Conservation (phyloP, 495 filamentous ascomycete genomes). For the Neurospora discreta region DNA sequence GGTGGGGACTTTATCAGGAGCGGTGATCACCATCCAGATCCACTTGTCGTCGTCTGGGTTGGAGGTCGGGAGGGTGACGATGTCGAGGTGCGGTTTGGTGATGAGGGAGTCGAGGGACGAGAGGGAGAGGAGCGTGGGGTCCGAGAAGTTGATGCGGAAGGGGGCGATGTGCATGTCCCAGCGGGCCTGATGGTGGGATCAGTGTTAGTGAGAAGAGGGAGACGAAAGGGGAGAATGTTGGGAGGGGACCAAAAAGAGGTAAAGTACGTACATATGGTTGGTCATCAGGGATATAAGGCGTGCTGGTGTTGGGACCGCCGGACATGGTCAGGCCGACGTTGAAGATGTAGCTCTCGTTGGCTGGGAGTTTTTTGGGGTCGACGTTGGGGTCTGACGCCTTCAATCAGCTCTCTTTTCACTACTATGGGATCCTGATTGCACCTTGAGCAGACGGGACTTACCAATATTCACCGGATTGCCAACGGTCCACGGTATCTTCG, state of each 20-base stretch:
- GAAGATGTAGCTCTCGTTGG: slow-evolving; percentile 5
- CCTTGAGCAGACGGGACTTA: background rate
- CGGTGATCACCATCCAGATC: slow-evolving; percentile 10
- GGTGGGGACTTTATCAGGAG: background rate
- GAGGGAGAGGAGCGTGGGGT: slow-evolving; percentile 19
- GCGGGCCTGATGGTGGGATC: background rate
- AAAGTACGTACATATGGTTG: background rate
- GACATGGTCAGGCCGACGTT: slow-evolving; percentile 4
- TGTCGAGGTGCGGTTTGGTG: background rate
- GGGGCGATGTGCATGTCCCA: slow-evolving; percentile 5
- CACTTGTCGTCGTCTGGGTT: background rate
- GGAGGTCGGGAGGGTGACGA: background rate
- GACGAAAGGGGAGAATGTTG: too few species aligned
- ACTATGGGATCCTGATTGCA: background rate
- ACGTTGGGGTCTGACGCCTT: background rate
- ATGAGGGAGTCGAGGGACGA: background rate
- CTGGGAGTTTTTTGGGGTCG: background rate
- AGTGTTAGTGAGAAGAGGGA: background rate
- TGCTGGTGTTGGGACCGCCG: slow-evolving; percentile 5
- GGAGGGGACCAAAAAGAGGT: too few species aligned
- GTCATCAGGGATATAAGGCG: slow-evolving; percentile 2
- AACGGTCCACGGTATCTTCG: slow-evolving; percentile 1
- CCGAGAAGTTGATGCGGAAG: slow-evolving; percentile 29
- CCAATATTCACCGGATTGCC: slow-evolving; percentile 8
- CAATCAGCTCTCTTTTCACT: background rate